phyloP scores from a whole-genome alignment of 2,329 filamentous ascomycete species.

The Ampelomyces quisqualis region DNA sequence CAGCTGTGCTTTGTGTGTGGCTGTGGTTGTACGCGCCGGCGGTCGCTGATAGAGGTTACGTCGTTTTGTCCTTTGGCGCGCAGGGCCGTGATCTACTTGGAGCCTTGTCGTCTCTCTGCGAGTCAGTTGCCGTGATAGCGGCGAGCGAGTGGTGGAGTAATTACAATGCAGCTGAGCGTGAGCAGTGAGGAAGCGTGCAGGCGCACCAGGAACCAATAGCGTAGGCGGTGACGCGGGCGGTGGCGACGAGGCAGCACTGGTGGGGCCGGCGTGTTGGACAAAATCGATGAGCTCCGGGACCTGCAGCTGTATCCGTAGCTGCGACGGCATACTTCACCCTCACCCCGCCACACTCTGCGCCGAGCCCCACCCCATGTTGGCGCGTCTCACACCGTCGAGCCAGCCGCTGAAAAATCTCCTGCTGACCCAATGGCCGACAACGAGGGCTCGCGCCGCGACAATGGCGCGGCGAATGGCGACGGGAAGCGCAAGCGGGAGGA shows the following conservation, averaged over 20 bases:
- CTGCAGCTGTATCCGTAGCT: no score
- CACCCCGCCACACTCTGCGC: conserved; percentile 5
- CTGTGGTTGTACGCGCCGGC: not conserved
- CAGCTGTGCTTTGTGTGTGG: not conserved
- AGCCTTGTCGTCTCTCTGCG: no score
- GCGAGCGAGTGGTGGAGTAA: no score
- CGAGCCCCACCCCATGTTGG: conserved; percentile 24
- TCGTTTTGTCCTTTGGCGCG: no score
- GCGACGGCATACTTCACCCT: conserved; percentile 5
- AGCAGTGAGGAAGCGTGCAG: not conserved
- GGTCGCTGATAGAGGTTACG: not conserved
- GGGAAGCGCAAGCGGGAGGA: conserved; percentile 38
- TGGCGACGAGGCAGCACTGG: no score
- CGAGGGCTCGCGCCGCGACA: conserved; percentile 21
- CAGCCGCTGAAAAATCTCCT: conserved; percentile 21
- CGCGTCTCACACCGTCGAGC: conserved; percentile 23
- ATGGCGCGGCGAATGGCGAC: conserved; percentile 24
- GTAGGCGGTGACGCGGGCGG: no score
- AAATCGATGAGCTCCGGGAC: conserved; percentile 17
- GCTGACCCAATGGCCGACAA: conserved; percentile 30
- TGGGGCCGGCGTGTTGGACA: no score
- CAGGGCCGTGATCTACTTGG: no score
- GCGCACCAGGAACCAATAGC: no score
- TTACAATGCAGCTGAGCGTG: not conserved
- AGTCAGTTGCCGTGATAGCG: no score